Evolutionary conservation across 73 alveolate species (phyloP), one percentile per base, ranked within the genome.

Genomic region (Paramecium pentaurelia): DNA sequence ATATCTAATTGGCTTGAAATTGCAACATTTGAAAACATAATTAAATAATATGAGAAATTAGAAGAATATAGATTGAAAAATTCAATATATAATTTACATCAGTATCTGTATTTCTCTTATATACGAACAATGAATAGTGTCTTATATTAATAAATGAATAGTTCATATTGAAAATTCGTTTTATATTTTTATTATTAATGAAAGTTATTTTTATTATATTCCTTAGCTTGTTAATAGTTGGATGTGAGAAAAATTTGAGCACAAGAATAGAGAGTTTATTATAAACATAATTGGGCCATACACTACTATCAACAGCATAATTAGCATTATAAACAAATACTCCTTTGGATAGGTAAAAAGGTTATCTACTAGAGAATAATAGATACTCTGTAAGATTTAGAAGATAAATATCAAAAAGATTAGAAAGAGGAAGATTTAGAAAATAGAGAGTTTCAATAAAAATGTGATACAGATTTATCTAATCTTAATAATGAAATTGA

Each of bases 371-470:
- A 80, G 49, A 42, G 91, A 80, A 20, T 80, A 25, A 25, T 80
- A 27, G 91, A 80, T 36, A 80, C 91, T 45, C 34, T 80, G 20
- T 25, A 44, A 40, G 75, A 80, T 3, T 20, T 80, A 45, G 91
- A 80, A 36, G 91, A 80, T 80, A 80, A 64, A 80, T 80, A 80
- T 80, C 5, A 25, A 18, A 44, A 44, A 27, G 91, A 80, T 80
- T 27, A 80, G 45, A 80, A 47, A 40, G 91, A 80, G 8, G 91
- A 80, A n/a, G 91, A 80, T 27, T 22, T 7, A 14, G 71, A 45
- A 27, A 80, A 80, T 80, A 80, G 91, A 80, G 71, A 80, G 37
- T 80, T 45, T 47, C 58, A 80, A 80, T 22, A 22, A 20, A 27
- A 80, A 80, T 80, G 91, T 20, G 91, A 80, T 49, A 30, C 3